Percentiles rank a stretch among this genome's conserved stretches.
Evolutionary conservation across 1,139 yeast species (phyloP).

Genomic region (Candida sanyaensis): DNA sequence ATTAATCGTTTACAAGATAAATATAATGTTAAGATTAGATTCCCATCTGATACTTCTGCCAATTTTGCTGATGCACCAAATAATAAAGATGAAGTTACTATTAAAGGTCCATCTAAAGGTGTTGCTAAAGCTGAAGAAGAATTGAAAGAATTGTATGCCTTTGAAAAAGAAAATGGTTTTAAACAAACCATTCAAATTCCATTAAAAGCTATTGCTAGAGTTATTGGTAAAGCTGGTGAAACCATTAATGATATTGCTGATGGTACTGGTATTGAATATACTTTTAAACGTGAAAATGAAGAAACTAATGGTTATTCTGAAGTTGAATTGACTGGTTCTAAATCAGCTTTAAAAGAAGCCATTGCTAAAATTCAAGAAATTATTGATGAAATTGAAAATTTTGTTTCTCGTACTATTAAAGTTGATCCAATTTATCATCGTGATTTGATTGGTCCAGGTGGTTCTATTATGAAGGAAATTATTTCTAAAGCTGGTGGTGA

Average conservation of each 20-base stretch:
- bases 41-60: conserved; percentile 52
- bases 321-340: conserved; percentile 78
- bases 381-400: conserved; percentile 68
- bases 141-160: conserved; percentile 77
- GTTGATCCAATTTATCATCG: conserved; percentile 83
- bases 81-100: conserved; percentile 64
- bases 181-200: conserved; percentile 67
- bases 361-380: conserved; percentile 61
- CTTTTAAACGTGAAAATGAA: conserved; percentile 54
- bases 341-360: conserved; percentile 78
- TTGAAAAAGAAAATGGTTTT: conserved; percentile 86
- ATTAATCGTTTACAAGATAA: conserved; percentile 87
- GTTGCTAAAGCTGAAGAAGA: conserved; percentile 87
- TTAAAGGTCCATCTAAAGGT: conserved; percentile 91
- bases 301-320: conserved; percentile 50
- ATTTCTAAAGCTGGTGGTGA: conserved; percentile 82
- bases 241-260: conserved; percentile 81
- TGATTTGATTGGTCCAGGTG: conserved; percentile 79
- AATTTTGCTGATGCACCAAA: conserved; percentile 38
- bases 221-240: conserved; percentile 90
- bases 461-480: conserved; percentile 73
- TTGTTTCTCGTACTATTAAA: conserved; percentile 57
- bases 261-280: conserved; percentile 75
- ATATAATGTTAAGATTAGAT: conserved; percentile 78
- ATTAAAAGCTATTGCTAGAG: conserved; percentile 69